These are phyloP conservation scores for Sindora glabra DNA, from an alignment of 306 rosid species.

Conservation along the genomic window DNA sequence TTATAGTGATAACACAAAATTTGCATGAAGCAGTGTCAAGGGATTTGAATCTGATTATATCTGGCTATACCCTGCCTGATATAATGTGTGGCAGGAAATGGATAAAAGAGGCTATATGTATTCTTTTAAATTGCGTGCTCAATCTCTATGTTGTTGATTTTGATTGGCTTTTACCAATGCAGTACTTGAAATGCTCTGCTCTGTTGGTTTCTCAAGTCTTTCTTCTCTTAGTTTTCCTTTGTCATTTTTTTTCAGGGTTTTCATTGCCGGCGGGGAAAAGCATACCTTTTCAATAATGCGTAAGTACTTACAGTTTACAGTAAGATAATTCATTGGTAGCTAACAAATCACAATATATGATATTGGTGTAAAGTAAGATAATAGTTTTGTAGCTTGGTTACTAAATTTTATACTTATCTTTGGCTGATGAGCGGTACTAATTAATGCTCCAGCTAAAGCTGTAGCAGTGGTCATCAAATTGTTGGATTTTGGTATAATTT, in stretches of 20 bases:
- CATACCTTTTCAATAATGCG: slow-evolving; percentile 73
- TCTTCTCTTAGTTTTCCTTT: slow-evolving; percentile 15
- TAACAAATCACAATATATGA: neutral
- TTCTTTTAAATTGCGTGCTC: neutral
- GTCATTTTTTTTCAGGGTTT: slow-evolving; percentile 43
- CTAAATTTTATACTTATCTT: neutral
- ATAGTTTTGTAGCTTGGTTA: neutral
- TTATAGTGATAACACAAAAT: no score
- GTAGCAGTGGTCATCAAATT: neutral
- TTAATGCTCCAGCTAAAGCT: neutral
- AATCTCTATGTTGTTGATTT: neutral
- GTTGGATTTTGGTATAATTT: no score
- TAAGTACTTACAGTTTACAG: slow-evolving; percentile 38
- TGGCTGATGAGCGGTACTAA: neutral
- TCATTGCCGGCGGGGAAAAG: slow-evolving; percentile 70
- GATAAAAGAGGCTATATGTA: neutral
- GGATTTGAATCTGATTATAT: neutral
- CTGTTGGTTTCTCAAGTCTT: slow-evolving; percentile 9
- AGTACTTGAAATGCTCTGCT: slow-evolving; percentile 15
- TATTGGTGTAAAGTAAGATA: neutral
- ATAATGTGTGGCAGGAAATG: neutral
- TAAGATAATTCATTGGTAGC: neutral
- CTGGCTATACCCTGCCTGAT: neutral
- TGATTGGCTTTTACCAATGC: slow-evolving; percentile 2
- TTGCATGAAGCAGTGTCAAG: neutral